Evolutionary conservation across 2,329 filamentous ascomycete species (phyloP), one percentile per base, ranked within the genome.

Genomic region (Stachybotrys echinatus): DNA sequence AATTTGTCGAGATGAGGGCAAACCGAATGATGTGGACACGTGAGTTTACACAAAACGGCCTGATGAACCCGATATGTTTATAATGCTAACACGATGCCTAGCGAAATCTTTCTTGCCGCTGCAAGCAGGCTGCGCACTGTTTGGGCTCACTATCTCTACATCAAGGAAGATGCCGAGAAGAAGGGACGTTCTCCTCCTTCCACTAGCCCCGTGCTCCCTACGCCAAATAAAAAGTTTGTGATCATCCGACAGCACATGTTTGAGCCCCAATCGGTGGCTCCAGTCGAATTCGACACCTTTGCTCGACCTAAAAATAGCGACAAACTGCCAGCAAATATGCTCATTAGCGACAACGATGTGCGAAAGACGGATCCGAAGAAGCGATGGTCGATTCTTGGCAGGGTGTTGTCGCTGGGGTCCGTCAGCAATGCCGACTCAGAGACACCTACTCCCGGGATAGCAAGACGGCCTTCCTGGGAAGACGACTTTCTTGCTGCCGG

Each of bases 181-280:
- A 59, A 68, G 18, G 71, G 79, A 37, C 74, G 72, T 14, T 63
- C 81, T 3, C 78, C 76, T 1, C 85, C 89, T 6, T 91, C 88
- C 1, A 89, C 89, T 3, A 84, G 83, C 6, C 89, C 92, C n/a
- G 91, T 87, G 60, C 85, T 86, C 51, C 92, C 92, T 6, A 89
- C 90, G 3, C 89, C 92, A 2, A 87, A 88, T 44, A 89, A 92
- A 61, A 81, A 88, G 53, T 88, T 96, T 53, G 82, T 95, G 67
- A 96, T 96, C 59, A 87, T 96, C 56, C 85, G 90, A 50, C 92
- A 88, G 55, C 91, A 96, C 53, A 61, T 78, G 20, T 72, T 71
- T 42, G 58, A 65, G 5, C 65, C 72, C 1, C 77, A 80, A 52
- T 68, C 70, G 3, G 75, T 75, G 6, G 64, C 80, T 8, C 68